phyloP scores from a whole-genome alignment of 345 rosid species.

The Camelina laxa region DNA sequence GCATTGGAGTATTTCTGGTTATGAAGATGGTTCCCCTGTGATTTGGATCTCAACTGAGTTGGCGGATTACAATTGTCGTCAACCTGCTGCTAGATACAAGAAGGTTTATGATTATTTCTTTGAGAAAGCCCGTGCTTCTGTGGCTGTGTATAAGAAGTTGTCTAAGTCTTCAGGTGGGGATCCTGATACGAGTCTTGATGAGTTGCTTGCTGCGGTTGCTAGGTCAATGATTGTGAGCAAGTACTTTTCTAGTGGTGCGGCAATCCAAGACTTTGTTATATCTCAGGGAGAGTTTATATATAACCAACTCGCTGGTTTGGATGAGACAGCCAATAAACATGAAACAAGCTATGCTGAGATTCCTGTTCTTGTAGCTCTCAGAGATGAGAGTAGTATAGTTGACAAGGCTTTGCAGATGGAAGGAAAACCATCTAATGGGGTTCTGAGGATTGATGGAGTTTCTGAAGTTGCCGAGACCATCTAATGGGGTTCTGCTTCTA shows the following conservation, averaged over 20 bases:
- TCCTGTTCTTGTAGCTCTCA: slow-evolving; percentile 60
- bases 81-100: slow-evolving; percentile 61
- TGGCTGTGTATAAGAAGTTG: slow-evolving; percentile 66
- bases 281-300: slow-evolving; percentile 76
- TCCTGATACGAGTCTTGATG: slow-evolving; percentile 65
- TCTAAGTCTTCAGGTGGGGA: slow-evolving; percentile 61
- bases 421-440: slow-evolving; percentile 41
- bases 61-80: slow-evolving; percentile 63
- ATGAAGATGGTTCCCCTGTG: slow-evolving; percentile 65
- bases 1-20: slow-evolving; percentile 70
- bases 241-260: slow-evolving; percentile 51
- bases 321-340: slow-evolving; percentile 55
- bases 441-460: slow-evolving; percentile 51
- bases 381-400: slow-evolving; percentile 51
- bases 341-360: slow-evolving; percentile 50
- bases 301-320: slow-evolving; percentile 69
- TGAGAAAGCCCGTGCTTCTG: slow-evolving; percentile 61
- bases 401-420: slow-evolving; percentile 38
- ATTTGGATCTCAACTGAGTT: slow-evolving; percentile 66
- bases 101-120: slow-evolving; percentile 55
- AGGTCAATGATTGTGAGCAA: slow-evolving; percentile 62
- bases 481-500: slow-evolving; percentile 50
- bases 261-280: slow-evolving; percentile 58
- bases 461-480: slow-evolving; percentile 37
- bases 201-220: slow-evolving; percentile 62